Evolutionary conservation across 129 eudicot species (phyloP).

Genomic region (Helianthus tuberosus): DNA sequence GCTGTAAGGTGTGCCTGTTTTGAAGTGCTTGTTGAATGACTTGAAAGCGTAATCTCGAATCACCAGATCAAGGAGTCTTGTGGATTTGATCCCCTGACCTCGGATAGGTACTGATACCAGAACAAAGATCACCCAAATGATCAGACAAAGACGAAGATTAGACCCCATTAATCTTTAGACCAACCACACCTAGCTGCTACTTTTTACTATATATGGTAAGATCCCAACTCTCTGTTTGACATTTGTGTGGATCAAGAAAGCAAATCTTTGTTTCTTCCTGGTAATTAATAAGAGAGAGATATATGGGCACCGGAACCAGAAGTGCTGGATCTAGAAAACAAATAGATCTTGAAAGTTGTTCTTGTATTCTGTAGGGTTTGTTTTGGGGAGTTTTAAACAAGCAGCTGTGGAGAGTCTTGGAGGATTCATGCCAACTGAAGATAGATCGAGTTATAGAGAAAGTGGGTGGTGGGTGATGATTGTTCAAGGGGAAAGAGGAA

Average conservation of each 20-base stretch:
- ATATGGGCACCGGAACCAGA: conserved; percentile 22
- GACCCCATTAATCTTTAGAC: conserved; percentile 41
- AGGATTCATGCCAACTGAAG: conserved; percentile 16
- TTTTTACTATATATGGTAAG: neutral
- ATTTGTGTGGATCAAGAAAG: neutral
- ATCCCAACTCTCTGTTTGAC: neutral
- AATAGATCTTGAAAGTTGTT: conserved; percentile 12
- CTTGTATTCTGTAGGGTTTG: conserved; percentile 21
- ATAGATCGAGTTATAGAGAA: neutral
- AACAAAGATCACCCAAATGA: conserved; percentile 26
- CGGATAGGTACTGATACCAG: conserved; percentile 34
- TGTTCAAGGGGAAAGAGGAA: too few species aligned
- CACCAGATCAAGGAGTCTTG: conserved; percentile 75
- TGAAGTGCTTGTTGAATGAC: conserved; percentile 47
- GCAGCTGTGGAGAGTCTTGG: conserved; percentile 9
- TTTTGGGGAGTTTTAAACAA: conserved; percentile 19
- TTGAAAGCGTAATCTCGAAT: conserved; percentile 82
- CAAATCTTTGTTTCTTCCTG: conserved; percentile 15
- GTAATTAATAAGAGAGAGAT: conserved; percentile 7
- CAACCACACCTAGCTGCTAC: neutral
- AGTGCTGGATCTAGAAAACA: conserved; percentile 22
- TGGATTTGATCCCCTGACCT: conserved; percentile 68
- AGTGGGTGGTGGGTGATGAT: conserved; percentile 19
- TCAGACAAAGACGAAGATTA: conserved; percentile 29
- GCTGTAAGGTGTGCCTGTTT: conserved; percentile 63